These are phyloP conservation scores for Pterocarpus santalinus DNA, from an alignment of 306 rosid species.

Conservation along the genomic window DNA sequence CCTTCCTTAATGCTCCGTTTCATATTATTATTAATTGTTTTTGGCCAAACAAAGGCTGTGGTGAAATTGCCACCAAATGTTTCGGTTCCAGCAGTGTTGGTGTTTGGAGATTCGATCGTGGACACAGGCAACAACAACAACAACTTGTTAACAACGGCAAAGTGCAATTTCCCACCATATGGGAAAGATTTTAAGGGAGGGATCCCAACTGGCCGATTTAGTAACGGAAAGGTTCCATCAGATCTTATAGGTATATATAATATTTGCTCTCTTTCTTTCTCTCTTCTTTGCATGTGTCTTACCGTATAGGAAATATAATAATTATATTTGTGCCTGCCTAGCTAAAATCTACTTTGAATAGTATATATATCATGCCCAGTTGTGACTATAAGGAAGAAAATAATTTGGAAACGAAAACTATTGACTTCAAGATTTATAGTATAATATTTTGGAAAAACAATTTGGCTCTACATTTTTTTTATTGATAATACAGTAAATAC, in stretches of 20 bases:
- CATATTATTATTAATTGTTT: conserved; percentile 27
- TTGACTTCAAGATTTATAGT: too few relatives aligned
- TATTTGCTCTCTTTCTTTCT: background rate
- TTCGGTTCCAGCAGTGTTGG: conserved; percentile 65
- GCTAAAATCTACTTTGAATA: background rate
- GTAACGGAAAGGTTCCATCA: conserved; percentile 61
- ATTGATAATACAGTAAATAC: too few relatives aligned
- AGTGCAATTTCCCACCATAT: conserved; percentile 54
- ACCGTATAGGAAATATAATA: background rate
- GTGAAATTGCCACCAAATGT: conserved; percentile 57
- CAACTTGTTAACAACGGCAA: conserved; percentile 40
- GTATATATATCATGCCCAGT: too few relatives aligned
- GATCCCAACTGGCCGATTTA: conserved; percentile 51
- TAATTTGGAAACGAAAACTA: too few relatives aligned
- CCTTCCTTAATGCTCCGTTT: background rate
- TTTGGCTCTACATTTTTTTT: too few relatives aligned
- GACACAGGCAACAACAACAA: conserved; percentile 86
- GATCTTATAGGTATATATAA: conserved; percentile 47
- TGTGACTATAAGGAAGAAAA: too few relatives aligned
- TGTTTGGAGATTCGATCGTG: conserved; percentile 79
- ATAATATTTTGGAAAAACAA: too few relatives aligned
- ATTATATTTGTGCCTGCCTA: background rate
- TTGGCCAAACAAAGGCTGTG: conserved; percentile 18
- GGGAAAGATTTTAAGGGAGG: conserved; percentile 56
- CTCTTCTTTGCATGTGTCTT: background rate